These are phyloP conservation scores for Blastomyces silverae DNA, from an alignment of 2,329 filamentous ascomycete species.

Conservation along the genomic window DNA sequence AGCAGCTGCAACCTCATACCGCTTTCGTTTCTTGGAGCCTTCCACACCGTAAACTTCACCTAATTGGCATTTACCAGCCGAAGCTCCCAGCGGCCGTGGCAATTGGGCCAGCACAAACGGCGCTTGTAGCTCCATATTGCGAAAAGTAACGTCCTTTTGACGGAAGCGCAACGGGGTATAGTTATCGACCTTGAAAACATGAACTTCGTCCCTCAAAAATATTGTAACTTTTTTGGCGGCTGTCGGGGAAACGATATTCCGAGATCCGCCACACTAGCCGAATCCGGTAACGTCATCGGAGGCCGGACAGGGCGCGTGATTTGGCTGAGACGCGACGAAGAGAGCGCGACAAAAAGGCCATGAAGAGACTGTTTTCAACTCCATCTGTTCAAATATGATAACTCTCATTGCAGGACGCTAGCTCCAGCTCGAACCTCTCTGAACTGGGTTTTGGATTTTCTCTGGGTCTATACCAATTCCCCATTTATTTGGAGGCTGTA, in stretches of 20 bases:
- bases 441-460: neutral
- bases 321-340: constrained; percentile 7
- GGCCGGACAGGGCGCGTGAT: neutral
- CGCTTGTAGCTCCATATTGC: constrained; percentile 40
- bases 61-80: constrained; percentile 38
- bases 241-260: constrained; percentile 2
- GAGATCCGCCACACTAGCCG: constrained; percentile 10
- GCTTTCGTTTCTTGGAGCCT: constrained; percentile 54
- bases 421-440: neutral
- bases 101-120: constrained; percentile 43
- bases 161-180: neutral
- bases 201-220: neutral
- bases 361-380: neutral
- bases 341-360: neutral
- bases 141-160: constrained; percentile 10
- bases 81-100: constrained; percentile 39
- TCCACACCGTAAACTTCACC: constrained; percentile 49
- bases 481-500: neutral
- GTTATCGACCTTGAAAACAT: neutral
- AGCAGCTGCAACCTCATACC: constrained; percentile 54
- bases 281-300: constrained; percentile 8
- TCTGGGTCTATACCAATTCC: neutral
- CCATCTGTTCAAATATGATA: neutral
- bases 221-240: constrained; percentile 5
- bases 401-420: neutral